Conservation (phyloP, 2,329 filamentous ascomycete genomes). For the Diaporthe vaccinii region DNA sequence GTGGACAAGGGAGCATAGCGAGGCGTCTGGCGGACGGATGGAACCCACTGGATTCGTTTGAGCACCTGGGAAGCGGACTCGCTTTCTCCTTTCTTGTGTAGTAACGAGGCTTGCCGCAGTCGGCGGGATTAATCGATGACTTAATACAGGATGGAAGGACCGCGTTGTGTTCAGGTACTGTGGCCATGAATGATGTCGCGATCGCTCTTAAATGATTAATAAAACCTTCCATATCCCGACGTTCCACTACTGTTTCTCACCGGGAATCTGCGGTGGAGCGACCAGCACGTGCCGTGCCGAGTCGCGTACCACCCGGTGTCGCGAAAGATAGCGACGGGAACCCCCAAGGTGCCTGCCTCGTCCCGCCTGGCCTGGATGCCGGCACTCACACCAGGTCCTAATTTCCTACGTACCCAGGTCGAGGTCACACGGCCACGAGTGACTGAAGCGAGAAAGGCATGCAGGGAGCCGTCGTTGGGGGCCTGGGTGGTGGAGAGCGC, state of each 20-base stretch:
- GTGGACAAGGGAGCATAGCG: neutral
- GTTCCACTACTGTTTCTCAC: neutral
- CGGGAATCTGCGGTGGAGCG: neutral
- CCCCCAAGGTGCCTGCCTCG: neutral
- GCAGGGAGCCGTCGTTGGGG: neutral
- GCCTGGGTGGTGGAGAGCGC: neutral
- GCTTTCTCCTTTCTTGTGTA: neutral
- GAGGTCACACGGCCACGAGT: neutral
- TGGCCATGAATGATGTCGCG: too few species aligned
- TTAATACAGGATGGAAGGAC: neutral
- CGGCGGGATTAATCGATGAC: neutral
- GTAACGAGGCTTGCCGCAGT: too few species aligned
- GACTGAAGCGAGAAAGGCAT: neutral
- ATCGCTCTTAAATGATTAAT: accelerated
- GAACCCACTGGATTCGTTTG: neutral
- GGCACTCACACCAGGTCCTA: neutral
- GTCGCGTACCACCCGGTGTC: neutral
- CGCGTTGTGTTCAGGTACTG: neutral
- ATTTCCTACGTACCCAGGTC: neutral
- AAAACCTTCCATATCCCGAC: neutral
- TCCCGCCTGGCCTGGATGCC: neutral
- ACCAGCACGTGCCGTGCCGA: neutral
- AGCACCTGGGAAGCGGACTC: neutral
- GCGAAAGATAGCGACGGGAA: neutral
- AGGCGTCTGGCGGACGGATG: neutral